Evolutionary conservation across 2,329 filamentous ascomycete genomes (phyloP).

Genomic region (Aschersonia sp.): DNA sequence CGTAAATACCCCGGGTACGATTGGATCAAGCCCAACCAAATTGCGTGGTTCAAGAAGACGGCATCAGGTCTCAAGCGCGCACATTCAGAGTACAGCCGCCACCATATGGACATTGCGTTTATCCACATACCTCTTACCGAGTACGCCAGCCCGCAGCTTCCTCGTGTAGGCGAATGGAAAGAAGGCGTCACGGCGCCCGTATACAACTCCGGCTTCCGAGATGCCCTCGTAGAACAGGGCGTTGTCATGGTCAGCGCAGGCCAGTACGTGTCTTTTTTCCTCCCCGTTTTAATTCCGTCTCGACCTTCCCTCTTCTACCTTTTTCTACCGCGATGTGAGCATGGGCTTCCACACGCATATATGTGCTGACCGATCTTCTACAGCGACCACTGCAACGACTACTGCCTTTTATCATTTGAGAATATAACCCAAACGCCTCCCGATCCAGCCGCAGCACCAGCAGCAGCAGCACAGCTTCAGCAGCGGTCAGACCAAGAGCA

Average conservation of each 20-base stretch:
- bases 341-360: slow-evolving; percentile 7
- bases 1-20: slow-evolving; percentile 84
- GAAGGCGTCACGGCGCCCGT: slow-evolving; percentile 77
- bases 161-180: slow-evolving; percentile 52
- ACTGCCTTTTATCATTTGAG: slow-evolving; percentile 57
- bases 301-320: background rate
- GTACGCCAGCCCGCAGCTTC: slow-evolving; percentile 51
- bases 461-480: no score
- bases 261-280: slow-evolving; percentile 46
- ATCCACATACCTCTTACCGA: slow-evolving; percentile 95
- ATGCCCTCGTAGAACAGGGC: slow-evolving; percentile 74
- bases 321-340: background rate
- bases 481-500: background rate
- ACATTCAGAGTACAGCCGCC: slow-evolving; percentile 74
- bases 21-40: slow-evolving; percentile 90
- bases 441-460: background rate
- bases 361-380: no score
- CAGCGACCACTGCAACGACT: slow-evolving; percentile 92
- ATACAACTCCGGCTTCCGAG: slow-evolving; percentile 86
- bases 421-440: slow-evolving; percentile 11
- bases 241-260: slow-evolving; percentile 81
- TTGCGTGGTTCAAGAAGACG: slow-evolving; percentile 82
- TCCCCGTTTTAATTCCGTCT: background rate
- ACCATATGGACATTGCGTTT: slow-evolving; percentile 91
- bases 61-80: slow-evolving; percentile 58